Base-by-base conservation (phyloP, 345 rosid species). In the Kernera saxatilis region DNA sequence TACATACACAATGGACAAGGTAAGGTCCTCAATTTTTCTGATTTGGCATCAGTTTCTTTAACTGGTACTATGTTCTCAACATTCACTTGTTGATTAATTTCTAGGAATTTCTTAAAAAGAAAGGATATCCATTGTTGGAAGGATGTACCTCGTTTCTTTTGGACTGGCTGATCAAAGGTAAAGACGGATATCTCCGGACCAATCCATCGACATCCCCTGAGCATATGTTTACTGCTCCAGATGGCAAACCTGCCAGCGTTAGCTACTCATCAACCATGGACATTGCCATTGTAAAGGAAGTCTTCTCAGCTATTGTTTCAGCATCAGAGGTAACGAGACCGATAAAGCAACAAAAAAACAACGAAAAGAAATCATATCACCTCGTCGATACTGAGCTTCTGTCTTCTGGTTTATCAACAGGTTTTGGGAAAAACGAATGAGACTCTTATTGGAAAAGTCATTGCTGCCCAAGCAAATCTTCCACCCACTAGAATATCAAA, bases 141-240 rank as follows among this genome's bases (percentile, higher is more conserved):
- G 99, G 95, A 65, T 94, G 99, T 59, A 48, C 86, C 1, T 23
- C 62, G 26, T 91, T 89, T 84, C 82, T 94, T 60, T 73, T 94
- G 80, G 95, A 91, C 75, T 94, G 99, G 99, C 80, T 91, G 79
- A 82, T 94, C 37, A 84, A 94, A 83, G 96, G 92, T 29, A 80
- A 44, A 35, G 89, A 83, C 4, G 90, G 88, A 53, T 89, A 80
- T 83, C 88, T 94, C 7, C 91, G 84, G 77, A 85, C 97, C 43
- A 94, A 89, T 72, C 99, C 99, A 37, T 94, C 99, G 56, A 94
- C 99, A 18, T 94, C 98, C 62, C 99, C 98, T 23, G 99, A 94
- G 60, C 97, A 91, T 79, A 67, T 75, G 77, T 94, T 94, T 63
- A 81, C 80, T 30, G 82, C 89, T 70, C 98, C 96, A 13, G 87